Conservation (phyloP, 805 yeast species). For the Limtongozyma cylindracea region DNA sequence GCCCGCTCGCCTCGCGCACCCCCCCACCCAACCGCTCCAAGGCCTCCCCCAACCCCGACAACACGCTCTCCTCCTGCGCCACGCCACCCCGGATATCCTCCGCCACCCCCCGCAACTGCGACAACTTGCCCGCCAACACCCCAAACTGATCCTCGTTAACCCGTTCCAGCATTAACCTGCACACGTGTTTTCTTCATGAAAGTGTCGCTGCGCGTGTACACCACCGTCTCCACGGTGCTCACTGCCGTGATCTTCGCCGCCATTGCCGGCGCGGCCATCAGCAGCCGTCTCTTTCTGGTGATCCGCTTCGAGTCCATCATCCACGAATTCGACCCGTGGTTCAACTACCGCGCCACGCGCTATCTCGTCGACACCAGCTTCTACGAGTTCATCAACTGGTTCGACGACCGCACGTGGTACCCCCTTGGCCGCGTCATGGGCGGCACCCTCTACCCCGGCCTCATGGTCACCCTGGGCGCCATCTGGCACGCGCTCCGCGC, state of each 20-base stretch:
- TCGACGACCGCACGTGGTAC: constrained; percentile 97
- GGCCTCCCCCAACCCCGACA: no score
- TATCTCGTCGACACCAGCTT: constrained; percentile 64
- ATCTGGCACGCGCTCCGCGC: constrained; percentile 51
- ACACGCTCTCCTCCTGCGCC: no score
- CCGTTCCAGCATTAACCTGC: no score
- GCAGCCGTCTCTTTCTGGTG: constrained; percentile 87
- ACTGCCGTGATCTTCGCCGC: constrained; percentile 44
- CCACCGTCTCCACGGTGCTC: constrained; percentile 19
- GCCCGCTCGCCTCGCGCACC: no score
- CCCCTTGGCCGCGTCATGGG: constrained; percentile 98
- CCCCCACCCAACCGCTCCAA: no score
- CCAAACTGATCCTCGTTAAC: no score
- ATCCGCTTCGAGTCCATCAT: constrained; percentile 88
- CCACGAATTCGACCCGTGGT: constrained; percentile 96
- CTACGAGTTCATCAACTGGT: constrained; percentile 91
- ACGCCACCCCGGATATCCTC: no score
- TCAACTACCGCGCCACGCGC: constrained; percentile 90
- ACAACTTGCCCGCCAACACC: no score
- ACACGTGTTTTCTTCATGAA: no score
- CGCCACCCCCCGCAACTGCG: no score
- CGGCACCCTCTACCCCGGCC: constrained; percentile 92
- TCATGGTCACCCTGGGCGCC: constrained; percentile 92
- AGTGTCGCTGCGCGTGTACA: no score
- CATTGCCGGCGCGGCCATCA: constrained; percentile 77